Percentiles rank a stretch among this genome's conserved stretches.
Evolutionary conservation across 139 green algal species (phyloP).

Genomic region (Ettlia oleoabundans): DNA sequence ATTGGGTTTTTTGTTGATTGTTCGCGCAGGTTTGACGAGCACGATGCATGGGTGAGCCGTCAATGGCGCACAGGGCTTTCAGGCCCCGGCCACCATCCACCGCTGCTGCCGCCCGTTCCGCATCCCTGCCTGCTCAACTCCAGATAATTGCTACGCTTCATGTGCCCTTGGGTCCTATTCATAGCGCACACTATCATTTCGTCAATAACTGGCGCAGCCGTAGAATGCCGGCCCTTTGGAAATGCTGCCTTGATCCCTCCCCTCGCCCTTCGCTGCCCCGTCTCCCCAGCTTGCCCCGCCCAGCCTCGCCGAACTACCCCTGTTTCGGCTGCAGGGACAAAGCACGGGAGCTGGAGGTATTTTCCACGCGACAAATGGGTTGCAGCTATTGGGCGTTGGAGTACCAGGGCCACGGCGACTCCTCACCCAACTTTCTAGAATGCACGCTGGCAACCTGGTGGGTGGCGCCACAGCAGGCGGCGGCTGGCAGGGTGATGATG

Average conservation of each 20-base stretch:
- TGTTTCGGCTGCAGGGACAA: background rate
- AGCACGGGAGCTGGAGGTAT: slow-evolving; percentile 17
- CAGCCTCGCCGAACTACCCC: no score
- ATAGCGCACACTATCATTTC: no score
- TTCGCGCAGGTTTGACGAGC: slow-evolving; percentile 10
- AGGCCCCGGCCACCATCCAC: background rate
- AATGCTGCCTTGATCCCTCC: no score
- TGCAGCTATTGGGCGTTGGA: slow-evolving; percentile 33
- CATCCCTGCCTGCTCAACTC: no score
- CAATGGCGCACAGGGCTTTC: background rate
- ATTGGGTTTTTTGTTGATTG: background rate
- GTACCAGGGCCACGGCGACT: slow-evolving; percentile 36
- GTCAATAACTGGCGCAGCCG: no score
- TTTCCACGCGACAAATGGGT: slow-evolving; percentile 16
- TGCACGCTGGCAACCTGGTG: slow-evolving; percentile 35
- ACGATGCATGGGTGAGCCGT: slow-evolving; percentile 29
- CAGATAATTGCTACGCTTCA: no score
- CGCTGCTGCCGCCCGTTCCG: background rate
- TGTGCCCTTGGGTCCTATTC: no score
- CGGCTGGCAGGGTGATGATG: background rate
- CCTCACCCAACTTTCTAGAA: slow-evolving; percentile 16
- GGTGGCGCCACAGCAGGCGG: no score
- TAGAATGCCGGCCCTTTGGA: no score
- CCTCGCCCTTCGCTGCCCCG: no score
- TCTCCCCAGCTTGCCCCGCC: no score